Base-by-base conservation (phyloP, 2,329 filamentous ascomycete species). In the Colletotrichum ledebouriae region DNA sequence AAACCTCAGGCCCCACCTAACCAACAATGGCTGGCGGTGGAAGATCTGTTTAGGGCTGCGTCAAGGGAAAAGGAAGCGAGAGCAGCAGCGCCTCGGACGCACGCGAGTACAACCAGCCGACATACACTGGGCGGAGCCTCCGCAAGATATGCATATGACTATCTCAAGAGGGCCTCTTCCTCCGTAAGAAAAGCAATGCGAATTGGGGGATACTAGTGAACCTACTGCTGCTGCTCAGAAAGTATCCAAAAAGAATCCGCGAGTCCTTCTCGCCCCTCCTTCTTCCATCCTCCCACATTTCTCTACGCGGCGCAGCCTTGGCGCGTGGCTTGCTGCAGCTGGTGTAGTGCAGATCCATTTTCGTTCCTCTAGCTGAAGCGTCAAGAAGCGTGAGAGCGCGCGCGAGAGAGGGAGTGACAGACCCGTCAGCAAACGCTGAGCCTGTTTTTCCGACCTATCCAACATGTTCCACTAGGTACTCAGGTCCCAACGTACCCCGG, bases 281-380 rank as follows among this genome's bases (percentile, higher is more conserved):
- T 7, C 29, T 29, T 39, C 37, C 42, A 42, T 29, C 56, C 34
- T 29, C 62, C 47, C 17, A 56, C 61, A 69, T 60, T 56, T 69
- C 66, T 56, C 33, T 66, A 41, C 34, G 56, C 61, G 61, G 66
- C 55, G 61, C 56, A 37, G 49, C 41, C 61, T 59, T 68, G 65
- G 65, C 55, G 61, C 49, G 55, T 60, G 66, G 66, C 61, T 69
- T 69, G 49, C 42, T 69, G 62, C 50, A 69, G 62, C 33, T 57
- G 66, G 66, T 25, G 56, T 44, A 55, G 66, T 34, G 59, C 59
- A 56, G 66, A 60, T 66, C 66, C 25, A 39, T 39, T 39, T 29
- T 15, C 37, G 37, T 39, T 12, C 37, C 37, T 62, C 64, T 15
- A 59, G 60, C 60, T 50, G 34, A 44, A 67, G 29, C 50, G 59